Percentiles rank a stretch among this genome's conserved stretches.
Conservation (phyloP, 768 basidiomycete species). For the Lentinula sp. region DNA sequence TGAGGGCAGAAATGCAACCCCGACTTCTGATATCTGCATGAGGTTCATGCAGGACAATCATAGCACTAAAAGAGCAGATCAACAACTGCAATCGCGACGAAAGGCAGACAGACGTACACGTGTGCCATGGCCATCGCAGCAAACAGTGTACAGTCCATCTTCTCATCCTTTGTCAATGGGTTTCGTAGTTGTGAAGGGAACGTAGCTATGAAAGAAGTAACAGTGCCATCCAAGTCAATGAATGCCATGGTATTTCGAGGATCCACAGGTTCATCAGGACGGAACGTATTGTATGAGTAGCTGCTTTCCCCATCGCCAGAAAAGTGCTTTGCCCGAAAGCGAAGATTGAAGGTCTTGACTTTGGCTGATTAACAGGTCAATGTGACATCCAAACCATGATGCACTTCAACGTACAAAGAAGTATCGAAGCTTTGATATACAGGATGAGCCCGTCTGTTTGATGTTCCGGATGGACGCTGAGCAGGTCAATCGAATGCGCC, state of each 20-base stretch:
- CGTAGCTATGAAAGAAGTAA: constrained; percentile 51
- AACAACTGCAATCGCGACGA: constrained; percentile 15
- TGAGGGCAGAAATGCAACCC: constrained; percentile 64
- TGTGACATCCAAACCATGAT: not conserved
- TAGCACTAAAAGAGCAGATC: constrained; percentile 45
- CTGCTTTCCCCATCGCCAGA: constrained; percentile 42
- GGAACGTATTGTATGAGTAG: constrained; percentile 21
- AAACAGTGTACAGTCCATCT: constrained; percentile 55
- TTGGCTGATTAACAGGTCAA: constrained; percentile 18
- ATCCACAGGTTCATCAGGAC: constrained; percentile 40
- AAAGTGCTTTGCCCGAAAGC: constrained; percentile 57
- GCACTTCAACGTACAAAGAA: constrained; percentile 42
- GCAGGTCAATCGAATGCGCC: constrained; percentile 55
- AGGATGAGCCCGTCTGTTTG: constrained; percentile 68
- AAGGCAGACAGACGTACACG: constrained; percentile 18
- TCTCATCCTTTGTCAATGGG: constrained; percentile 46
- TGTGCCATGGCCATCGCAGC: constrained; percentile 23
- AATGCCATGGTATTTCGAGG: constrained; percentile 58
- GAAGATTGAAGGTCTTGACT: constrained; percentile 50
- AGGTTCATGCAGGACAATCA: constrained; percentile 69
- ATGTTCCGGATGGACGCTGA: constrained; percentile 53
- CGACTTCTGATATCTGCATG: constrained; percentile 55
- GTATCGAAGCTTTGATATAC: constrained; percentile 62
- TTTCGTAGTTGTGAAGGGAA: constrained; percentile 51
- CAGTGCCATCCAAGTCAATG: constrained; percentile 51